Evolutionary conservation across 2,329 filamentous ascomycete species (phyloP).

Genomic region (Thelonectria blattea): DNA sequence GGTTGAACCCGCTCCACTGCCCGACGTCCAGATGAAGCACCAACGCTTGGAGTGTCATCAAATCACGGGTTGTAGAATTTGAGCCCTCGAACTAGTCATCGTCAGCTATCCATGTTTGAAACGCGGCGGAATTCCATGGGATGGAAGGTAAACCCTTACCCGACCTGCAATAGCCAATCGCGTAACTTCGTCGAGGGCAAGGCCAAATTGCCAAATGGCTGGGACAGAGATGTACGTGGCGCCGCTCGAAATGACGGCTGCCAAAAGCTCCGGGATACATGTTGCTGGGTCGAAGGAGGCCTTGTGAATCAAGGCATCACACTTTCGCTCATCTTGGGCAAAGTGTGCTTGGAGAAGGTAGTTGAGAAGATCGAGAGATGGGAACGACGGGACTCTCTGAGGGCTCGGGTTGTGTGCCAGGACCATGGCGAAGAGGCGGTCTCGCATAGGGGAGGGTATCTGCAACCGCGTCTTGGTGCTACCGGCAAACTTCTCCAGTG

Average conservation of each 20-base stretch:
- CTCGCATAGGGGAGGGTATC: slow-evolving; percentile 27
- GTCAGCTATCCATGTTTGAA: not conserved
- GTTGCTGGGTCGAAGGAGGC: slow-evolving; percentile 27
- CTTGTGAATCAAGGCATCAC: slow-evolving; percentile 30
- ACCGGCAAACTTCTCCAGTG: slow-evolving; percentile 5
- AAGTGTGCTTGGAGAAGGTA: slow-evolving; percentile 31
- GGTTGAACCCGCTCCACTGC: slow-evolving; percentile 34
- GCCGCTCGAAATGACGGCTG: slow-evolving; percentile 32
- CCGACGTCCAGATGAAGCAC: slow-evolving; percentile 34
- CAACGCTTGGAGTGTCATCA: slow-evolving; percentile 32
- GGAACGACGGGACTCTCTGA: slow-evolving; percentile 32
- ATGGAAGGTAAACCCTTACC: slow-evolving; percentile 18
- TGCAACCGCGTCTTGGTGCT: slow-evolving; percentile 6
- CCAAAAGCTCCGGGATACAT: slow-evolving; percentile 27
- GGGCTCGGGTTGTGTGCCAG: slow-evolving; percentile 29
- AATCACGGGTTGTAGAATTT: slow-evolving; percentile 21
- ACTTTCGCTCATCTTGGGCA: slow-evolving; percentile 24
- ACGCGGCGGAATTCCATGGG: not conserved
- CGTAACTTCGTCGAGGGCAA: slow-evolving; percentile 31
- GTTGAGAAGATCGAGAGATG: slow-evolving; percentile 32
- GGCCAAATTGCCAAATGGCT: slow-evolving; percentile 35
- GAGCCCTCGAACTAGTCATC: slow-evolving; percentile 24
- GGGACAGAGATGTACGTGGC: slow-evolving; percentile 28
- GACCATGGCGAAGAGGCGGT: slow-evolving; percentile 36
- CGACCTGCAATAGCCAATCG: slow-evolving; percentile 21